Base-by-base conservation (phyloP, 176 grass and related monocot genomes). In the Rhipidocladum racemiflorum region DNA sequence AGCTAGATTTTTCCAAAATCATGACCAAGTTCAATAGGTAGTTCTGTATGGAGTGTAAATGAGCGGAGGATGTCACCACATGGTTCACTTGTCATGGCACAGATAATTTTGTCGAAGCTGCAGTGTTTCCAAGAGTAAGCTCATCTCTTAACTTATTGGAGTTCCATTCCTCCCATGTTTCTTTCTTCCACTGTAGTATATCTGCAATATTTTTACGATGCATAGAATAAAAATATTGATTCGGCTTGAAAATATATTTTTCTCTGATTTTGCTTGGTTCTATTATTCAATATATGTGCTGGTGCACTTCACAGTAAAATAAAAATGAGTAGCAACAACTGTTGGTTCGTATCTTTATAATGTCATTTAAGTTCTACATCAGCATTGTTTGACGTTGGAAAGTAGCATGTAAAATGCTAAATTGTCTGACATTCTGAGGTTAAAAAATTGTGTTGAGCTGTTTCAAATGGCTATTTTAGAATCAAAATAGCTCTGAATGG, bases 1-100 rank as follows among this genome's bases (percentile, higher is more conserved):
- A 64, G 81, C 92, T 80, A 87, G 89, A 5, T 99, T 95, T 90
- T 96, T 91, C 84, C 90, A 85, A 91, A 87, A 68, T 65, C 60
- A 81, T 84, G 68, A 85, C 70, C 75, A 90, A 83, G 82, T 94
- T 83, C 68, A 90, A 57, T 89, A 86, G 90, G 80, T 90, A 92
- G 77, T 70, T 75, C 84, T 81, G 78, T 87, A 84, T 88, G 63
- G 61, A 75, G 23, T 88, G 88, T 90, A 74, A 89, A 69, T 62
- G 70, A 87, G 72, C 59, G 68, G 89, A 85, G 89, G 94, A 87
- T 87, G 67, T 89, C 77, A 14, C 55, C 14, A 61, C 59, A 74
- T 29, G 32, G 61, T 83, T 66, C 68, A 61, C 61, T 35, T 9
- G 3, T 69, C 59, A 72, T 45, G 69, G 70, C 29, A 48, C 44